phyloP scores from a whole-genome alignment of 495 filamentous ascomycete species.

The Penicillium salamii region DNA sequence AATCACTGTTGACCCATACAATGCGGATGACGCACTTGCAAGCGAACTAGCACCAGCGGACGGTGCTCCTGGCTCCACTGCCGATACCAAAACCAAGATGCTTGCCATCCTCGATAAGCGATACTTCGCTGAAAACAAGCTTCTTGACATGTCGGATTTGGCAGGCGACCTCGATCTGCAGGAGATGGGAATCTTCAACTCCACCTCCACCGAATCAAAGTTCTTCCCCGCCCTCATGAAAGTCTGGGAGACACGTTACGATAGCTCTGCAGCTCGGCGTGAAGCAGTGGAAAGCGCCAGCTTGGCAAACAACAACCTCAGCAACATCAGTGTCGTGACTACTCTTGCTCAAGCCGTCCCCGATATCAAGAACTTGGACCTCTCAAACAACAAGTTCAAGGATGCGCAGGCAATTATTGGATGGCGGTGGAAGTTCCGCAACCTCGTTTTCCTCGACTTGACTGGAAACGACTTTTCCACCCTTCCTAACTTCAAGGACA shows the following conservation, averaged over 20 bases:
- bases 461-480: conserved; percentile 70
- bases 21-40: conserved; percentile 19
- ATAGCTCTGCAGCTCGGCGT: conserved; percentile 58
- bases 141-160: conserved; percentile 77
- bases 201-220: conserved; percentile 69
- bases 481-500: conserved; percentile 59
- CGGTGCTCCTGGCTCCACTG: conserved; percentile 32
- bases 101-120: conserved; percentile 65
- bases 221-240: conserved; percentile 88
- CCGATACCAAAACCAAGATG: conserved; percentile 44
- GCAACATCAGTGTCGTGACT: conserved; percentile 65
- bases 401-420: conserved; percentile 53
- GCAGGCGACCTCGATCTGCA: conserved; percentile 63
- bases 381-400: conserved; percentile 74
- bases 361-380: conserved; percentile 76
- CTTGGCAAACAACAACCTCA: conserved; percentile 72
- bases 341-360: conserved; percentile 73
- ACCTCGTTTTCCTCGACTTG: conserved; percentile 74
- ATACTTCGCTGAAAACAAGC: conserved; percentile 64
- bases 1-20: conserved; percentile 51
- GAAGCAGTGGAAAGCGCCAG: conserved; percentile 74
- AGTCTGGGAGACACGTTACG: conserved; percentile 70
- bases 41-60: conserved; percentile 22
- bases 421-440: conserved; percentile 76
- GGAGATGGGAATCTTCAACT: conserved; percentile 72